Base-by-base conservation (phyloP, 163 green algal genomes). In the Chlamydomonas reinhardtii region DNA sequence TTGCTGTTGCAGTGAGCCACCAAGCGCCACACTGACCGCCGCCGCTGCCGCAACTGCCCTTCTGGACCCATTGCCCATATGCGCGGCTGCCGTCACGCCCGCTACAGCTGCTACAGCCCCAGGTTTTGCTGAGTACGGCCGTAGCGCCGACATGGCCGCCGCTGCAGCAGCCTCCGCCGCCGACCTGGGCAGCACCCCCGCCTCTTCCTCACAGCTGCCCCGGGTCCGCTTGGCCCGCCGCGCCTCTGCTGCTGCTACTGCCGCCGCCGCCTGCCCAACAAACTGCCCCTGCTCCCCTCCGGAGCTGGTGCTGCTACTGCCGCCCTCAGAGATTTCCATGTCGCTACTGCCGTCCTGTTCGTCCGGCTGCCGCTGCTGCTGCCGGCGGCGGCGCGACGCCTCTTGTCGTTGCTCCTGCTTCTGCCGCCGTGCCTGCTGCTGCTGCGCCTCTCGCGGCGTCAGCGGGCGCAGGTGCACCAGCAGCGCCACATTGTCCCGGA, bases 401-500 rank as follows among this genome's bases (percentile, higher is more conserved):
- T 68, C 1, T 4, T n/a, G n/a, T 20, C 17, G 52, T 31, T 54
- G 14, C 15, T 22, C 34, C 37, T 14, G 64, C 48, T 52, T 56
- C 56, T 34, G 25, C 64, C 31, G 37, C 37, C 20, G 14, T 5
- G 17, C 69, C 37, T 25, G 64, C 32, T 52, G 74, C 34, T 24
- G 25, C 39, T 48, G 37, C 37, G 29, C 6, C 76, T 20, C 66
- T 1, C 15, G 24, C 22, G 32, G 68, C 34, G 3, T 25, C 31
- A 70, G 22, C 17, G 80, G 85, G 77, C 56, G 25, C 62, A 96
- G 87, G 29, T 92, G 84, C 22, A 89, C 75, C 22, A 97, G 71
- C 61, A 95, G 90, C 0, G 91, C 93, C 59, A 97, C 95, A 75
- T 97, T 97, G 90, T 97, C 93, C 52, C 87, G 83, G 72, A 97